phyloP scores from a whole-genome alignment of 345 rosid species.

The Alliaria petiolata region DNA sequence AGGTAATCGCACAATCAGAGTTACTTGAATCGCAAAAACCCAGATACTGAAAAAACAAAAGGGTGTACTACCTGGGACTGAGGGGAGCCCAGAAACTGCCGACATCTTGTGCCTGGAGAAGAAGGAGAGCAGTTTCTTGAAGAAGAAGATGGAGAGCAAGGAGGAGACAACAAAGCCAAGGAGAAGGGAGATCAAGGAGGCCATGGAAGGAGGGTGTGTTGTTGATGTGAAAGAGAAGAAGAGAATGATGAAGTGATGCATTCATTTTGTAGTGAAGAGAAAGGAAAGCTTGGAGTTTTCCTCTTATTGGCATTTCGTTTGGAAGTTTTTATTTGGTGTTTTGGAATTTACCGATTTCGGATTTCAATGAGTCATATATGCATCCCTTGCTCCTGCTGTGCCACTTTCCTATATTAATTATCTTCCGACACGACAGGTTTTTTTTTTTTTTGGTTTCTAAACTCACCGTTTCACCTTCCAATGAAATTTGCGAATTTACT shows the following conservation, averaged over 20 bases:
- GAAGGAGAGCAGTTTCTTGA: constrained; percentile 26
- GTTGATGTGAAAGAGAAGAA: not conserved
- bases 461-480: not conserved
- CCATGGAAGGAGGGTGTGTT: constrained; percentile 1
- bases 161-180: constrained; percentile 39
- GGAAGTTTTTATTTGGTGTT: not conserved
- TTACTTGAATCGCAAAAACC: too few relatives aligned
- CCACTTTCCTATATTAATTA: not conserved
- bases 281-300: constrained; percentile 15
- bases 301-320: constrained; percentile 9
- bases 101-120: constrained; percentile 31
- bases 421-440: not conserved
- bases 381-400: too few relatives aligned
- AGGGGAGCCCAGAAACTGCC: constrained; percentile 39
- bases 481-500: not conserved
- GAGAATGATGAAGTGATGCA: not conserved
- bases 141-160: constrained; percentile 37
- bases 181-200: constrained; percentile 41
- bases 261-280: constrained; percentile 1
- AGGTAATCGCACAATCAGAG: too few relatives aligned
- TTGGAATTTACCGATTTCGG: not conserved
- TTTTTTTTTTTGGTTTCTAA: not conserved
- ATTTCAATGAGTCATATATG: constrained; percentile 1
- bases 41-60: not conserved
- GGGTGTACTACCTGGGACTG: constrained; percentile 52